Percentiles rank a stretch among this genome's conserved stretches.
Conservation (phyloP, 75 land plant species). For the Picea sitchensis region DNA sequence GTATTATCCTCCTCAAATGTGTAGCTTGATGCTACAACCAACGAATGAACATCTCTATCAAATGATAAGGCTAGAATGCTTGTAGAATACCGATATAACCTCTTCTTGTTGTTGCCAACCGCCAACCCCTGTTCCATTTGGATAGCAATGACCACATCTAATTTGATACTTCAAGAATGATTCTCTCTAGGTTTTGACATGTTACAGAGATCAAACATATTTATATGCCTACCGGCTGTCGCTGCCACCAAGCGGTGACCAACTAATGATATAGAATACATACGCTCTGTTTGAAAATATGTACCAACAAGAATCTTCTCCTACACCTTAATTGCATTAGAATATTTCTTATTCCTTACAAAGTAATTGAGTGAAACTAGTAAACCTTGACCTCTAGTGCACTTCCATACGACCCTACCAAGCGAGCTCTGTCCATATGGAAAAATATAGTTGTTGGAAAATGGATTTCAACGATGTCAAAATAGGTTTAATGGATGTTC, state of each 20-base stretch:
- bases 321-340: constrained; percentile 66
- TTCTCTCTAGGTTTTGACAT: constrained; percentile 99
- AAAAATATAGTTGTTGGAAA: too few relatives aligned
- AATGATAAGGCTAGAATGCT: too few relatives aligned
- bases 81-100: constrained; percentile 57
- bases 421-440: too few relatives aligned
- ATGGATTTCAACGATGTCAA: too few relatives aligned
- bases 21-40: too few relatives aligned
- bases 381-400: constrained; percentile 64
- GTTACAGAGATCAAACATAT: constrained; percentile 95
- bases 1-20: too few relatives aligned
- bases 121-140: constrained; percentile 89
- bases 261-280: constrained; percentile 60
- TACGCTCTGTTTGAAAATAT: constrained; percentile 65
- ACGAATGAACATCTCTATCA: too few relatives aligned
- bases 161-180: constrained; percentile 30
- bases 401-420: constrained; percentile 57
- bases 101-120: constrained; percentile 99
- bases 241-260: constrained; percentile 93
- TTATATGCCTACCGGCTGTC: constrained; percentile 98
- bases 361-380: background rate
- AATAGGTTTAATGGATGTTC: too few relatives aligned
- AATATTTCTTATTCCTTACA: constrained; percentile 43
- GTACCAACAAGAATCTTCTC: constrained; percentile 12
- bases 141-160: constrained; percentile 97